Percentiles rank a stretch among this genome's conserved stretches.
Evolutionary conservation across 306 rosid species (phyloP).

Genomic region (Quercus engelmannii): DNA sequence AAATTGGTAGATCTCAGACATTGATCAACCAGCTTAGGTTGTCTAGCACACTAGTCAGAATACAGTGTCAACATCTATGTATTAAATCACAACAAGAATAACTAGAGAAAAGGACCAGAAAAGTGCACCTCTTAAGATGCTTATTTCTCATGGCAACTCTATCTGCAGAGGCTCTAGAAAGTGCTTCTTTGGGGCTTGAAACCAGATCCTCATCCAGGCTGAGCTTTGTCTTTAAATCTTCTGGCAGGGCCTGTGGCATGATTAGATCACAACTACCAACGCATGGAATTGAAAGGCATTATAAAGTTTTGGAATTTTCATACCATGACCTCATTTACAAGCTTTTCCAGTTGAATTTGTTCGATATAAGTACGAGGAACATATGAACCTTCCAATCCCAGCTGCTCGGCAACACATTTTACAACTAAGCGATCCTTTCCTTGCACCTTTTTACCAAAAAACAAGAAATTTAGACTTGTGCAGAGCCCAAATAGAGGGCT

Average conservation of each 20-base stretch:
- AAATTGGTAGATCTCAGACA: background rate
- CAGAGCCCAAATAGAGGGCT: background rate
- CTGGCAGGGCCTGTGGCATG: conserved; percentile 88
- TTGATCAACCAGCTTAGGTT: background rate
- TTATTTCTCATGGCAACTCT: conserved; percentile 76
- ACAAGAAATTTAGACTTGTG: background rate
- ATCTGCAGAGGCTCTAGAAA: conserved; percentile 87
- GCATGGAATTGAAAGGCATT: conserved; percentile 1
- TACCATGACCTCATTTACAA: conserved; percentile 97
- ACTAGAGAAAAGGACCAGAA: background rate
- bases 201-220: conserved; percentile 93
- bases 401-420: conserved; percentile 62
- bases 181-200: conserved; percentile 94
- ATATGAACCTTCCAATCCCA: conserved; percentile 91
- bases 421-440: conserved; percentile 84
- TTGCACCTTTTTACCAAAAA: conserved; percentile 64
- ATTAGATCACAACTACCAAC: conserved; percentile 23
- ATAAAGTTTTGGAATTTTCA: conserved; percentile 25
- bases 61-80: background rate
- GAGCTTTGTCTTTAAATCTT: conserved; percentile 90
- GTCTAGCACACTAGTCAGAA: background rate
- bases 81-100: background rate
- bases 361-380: conserved; percentile 97
- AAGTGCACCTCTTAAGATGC: conserved; percentile 62
- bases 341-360: conserved; percentile 98